These are phyloP conservation scores for Lycium ferocissimum DNA, from an alignment of 257 asterid species.

Conservation along the genomic window DNA sequence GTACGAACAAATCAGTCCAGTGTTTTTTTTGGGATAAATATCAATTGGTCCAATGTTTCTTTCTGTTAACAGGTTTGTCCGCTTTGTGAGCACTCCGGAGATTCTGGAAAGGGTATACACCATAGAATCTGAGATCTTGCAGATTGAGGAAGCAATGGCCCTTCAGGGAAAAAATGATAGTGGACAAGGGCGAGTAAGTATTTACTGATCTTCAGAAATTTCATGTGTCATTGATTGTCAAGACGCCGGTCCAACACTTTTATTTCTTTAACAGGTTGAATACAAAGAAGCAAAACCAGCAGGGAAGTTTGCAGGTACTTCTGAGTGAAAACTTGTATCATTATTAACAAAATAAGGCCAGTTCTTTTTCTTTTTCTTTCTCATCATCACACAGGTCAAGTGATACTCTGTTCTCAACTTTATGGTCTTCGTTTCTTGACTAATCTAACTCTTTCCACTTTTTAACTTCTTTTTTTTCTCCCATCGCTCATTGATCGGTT, in stretches of 20 bases:
- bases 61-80: conserved; percentile 79
- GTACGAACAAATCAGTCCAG: conserved; percentile 18
- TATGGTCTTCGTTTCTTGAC: not conserved
- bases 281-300: conserved; percentile 53
- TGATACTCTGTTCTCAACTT: not conserved
- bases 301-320: conserved; percentile 69
- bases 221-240: not conserved
- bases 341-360: not conserved
- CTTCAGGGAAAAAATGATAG: conserved; percentile 65
- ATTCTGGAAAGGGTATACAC: conserved; percentile 90
- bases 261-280: conserved; percentile 57
- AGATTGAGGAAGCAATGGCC: conserved; percentile 83
- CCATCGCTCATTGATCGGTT: conserved; percentile 19
- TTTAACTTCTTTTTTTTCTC: not conserved
- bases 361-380: not conserved
- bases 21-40: not conserved
- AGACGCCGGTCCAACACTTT: not conserved
- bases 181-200: conserved; percentile 62
- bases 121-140: conserved; percentile 87
- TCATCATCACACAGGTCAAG: conserved; percentile 18
- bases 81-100: conserved; percentile 98
- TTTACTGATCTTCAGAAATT: conserved; percentile 25
- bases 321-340: not conserved
- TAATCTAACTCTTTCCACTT: not conserved
- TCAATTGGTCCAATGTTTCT: conserved; percentile 35